phyloP scores from a whole-genome alignment of 1,139 yeast species.

The Suhomyces panamericanus region DNA sequence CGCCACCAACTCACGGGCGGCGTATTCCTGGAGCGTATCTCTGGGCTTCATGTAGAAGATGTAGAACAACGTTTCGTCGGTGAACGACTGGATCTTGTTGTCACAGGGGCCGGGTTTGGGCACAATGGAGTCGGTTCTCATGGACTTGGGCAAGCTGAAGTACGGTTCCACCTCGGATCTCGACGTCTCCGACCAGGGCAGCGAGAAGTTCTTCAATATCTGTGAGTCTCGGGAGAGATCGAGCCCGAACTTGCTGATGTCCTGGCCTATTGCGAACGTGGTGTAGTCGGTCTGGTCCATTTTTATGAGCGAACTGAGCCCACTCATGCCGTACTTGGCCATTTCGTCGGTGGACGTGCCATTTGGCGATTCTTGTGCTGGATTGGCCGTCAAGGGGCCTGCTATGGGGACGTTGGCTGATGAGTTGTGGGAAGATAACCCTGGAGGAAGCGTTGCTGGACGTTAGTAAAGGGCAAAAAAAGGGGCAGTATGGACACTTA shows the following conservation, averaged over 20 bases:
- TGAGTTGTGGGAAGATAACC: conserved; percentile 23
- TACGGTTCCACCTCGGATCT: conserved; percentile 89
- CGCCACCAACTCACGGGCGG: conserved; percentile 83
- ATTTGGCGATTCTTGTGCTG: conserved; percentile 5
- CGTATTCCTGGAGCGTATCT: conserved; percentile 89
- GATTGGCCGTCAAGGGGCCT: conserved; percentile 1
- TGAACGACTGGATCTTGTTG: conserved; percentile 69
- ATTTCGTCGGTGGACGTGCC: conserved; percentile 26
- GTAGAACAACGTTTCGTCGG: conserved; percentile 91
- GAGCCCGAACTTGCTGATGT: conserved; percentile 71
- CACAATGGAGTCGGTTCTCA: conserved; percentile 45
- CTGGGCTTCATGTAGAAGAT: conserved; percentile 93
- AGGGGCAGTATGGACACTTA: neutral
- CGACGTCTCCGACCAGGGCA: conserved; percentile 94
- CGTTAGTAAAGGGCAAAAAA: conserved; percentile 8
- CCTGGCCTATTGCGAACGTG: conserved; percentile 81
- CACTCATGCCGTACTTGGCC: conserved; percentile 73
- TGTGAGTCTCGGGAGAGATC: conserved; percentile 53
- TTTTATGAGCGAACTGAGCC: conserved; percentile 64
- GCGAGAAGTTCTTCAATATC: conserved; percentile 71
- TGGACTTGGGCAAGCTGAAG: conserved; percentile 59
- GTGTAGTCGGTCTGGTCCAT: conserved; percentile 69
- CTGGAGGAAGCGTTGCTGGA: conserved; percentile 34
- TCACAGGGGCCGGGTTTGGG: conserved; percentile 48
- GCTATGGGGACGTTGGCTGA: conserved; percentile 7